A percentile compares a stretch with the other conserved stretches of the same genome.
Evolutionary conservation across 208 protist species (phyloP).

Genomic region (Trichomonas vaginalis): DNA sequence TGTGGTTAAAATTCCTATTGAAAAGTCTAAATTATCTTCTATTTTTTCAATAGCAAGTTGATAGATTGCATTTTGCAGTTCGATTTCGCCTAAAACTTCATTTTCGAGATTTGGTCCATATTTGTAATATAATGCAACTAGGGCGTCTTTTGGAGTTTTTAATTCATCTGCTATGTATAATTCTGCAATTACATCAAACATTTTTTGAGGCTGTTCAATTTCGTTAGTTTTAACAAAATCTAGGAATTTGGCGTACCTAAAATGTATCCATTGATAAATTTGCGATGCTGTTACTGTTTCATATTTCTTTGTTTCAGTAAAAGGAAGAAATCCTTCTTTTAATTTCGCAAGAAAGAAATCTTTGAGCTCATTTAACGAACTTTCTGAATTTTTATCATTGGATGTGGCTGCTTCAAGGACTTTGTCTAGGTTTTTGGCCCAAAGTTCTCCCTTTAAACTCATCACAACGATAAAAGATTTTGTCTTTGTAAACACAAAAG

Average conservation of each 20-base stretch:
- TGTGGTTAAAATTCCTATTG: background rate
- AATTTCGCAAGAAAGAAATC: background rate
- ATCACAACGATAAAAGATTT: background rate
- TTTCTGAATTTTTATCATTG: background rate
- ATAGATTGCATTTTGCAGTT: background rate
- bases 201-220: background rate
- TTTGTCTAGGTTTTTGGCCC: background rate
- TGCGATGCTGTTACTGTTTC: background rate
- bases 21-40: background rate
- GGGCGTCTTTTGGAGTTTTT: background rate
- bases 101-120: background rate
- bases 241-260: background rate
- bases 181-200: background rate
- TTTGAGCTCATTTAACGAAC: background rate
- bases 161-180: background rate
- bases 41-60: background rate
- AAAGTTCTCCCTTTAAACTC: background rate
- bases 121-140: background rate
- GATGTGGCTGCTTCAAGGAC: background rate
- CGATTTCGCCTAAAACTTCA: background rate
- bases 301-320: background rate
- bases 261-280: background rate
- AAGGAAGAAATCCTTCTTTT: background rate
- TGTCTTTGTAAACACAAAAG: background rate
- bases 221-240: background rate